phyloP scores from a whole-genome alignment of 2,329 filamentous ascomycete species.

The Fragosphaeria purpurea region DNA sequence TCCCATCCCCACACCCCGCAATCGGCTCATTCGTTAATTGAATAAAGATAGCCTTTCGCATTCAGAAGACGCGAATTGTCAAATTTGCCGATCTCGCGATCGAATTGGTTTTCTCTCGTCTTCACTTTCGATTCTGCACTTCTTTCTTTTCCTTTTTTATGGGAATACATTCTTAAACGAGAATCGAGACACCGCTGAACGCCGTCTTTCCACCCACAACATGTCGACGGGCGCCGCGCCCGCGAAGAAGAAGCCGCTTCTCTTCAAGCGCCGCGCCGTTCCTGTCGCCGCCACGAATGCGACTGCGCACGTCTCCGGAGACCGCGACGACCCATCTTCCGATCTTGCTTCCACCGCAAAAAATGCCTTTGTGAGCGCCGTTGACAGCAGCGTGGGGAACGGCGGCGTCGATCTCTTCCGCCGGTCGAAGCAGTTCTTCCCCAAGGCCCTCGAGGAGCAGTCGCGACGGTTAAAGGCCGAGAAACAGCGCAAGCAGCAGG shows the following conservation, averaged over 20 bases:
- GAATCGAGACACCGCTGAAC: too few species aligned
- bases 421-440: conserved; percentile 39
- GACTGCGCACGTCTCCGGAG: background rate
- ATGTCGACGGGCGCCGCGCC: background rate
- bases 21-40: too few species aligned
- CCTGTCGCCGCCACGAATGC: background rate
- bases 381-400: conserved; percentile 13
- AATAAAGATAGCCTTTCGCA: too few species aligned
- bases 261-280: conserved; percentile 12
- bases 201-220: background rate
- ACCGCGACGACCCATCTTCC: background rate
- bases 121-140: too few species aligned
- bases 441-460: conserved; percentile 18
- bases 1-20: too few species aligned
- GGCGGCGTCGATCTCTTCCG: conserved; percentile 38
- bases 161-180: too few species aligned
- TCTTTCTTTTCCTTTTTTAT: too few species aligned
- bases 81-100: too few species aligned
- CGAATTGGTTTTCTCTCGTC: too few species aligned
- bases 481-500: conserved; percentile 23
- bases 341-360: background rate
- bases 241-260: conserved; percentile 9
- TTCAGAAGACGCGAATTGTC: too few species aligned
- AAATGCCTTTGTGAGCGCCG: conserved; percentile 2
- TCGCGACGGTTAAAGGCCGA: conserved; percentile 1